These are phyloP conservation scores for Eucalyptus tenuipes DNA, from an alignment of 345 rosid species.

Conservation along the genomic window DNA sequence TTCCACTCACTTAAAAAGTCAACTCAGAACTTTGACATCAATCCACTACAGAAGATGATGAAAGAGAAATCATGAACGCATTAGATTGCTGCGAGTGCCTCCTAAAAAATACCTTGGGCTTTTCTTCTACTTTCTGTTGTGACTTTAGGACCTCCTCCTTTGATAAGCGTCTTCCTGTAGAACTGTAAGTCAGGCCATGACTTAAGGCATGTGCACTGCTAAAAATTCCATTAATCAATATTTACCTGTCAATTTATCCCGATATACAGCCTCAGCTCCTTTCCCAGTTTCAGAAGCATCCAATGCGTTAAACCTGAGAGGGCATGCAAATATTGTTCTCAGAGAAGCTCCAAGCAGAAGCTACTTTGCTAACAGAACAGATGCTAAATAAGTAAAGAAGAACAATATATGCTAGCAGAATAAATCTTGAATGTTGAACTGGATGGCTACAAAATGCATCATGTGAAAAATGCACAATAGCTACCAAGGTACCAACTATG, in stretches of 20 bases:
- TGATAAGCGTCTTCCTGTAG: constrained; percentile 59
- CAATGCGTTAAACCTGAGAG: constrained; percentile 55
- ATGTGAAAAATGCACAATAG: neutral
- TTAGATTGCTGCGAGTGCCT: neutral
- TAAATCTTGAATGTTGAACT: neutral
- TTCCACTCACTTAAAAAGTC: neutral
- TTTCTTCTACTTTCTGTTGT: constrained; percentile 45
- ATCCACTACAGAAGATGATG: neutral
- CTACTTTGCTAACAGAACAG: neutral
- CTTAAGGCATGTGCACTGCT: neutral
- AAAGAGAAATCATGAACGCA: neutral
- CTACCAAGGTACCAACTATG: neutral
- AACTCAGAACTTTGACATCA: neutral
- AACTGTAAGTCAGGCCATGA: neutral
- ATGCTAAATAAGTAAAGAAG: neutral
- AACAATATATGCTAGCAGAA: neutral
- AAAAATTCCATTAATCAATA: neutral
- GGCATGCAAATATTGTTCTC: neutral
- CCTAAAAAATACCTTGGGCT: constrained; percentile 48
- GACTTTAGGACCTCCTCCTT: constrained; percentile 56
- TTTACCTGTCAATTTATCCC: constrained; percentile 71
- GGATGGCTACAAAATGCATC: neutral
- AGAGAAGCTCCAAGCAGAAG: neutral
- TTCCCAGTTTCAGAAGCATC: constrained; percentile 64
- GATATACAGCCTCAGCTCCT: constrained; percentile 78